phyloP scores from a whole-genome alignment of 106 monocot species.

The Dioscorea dumetorum region DNA sequence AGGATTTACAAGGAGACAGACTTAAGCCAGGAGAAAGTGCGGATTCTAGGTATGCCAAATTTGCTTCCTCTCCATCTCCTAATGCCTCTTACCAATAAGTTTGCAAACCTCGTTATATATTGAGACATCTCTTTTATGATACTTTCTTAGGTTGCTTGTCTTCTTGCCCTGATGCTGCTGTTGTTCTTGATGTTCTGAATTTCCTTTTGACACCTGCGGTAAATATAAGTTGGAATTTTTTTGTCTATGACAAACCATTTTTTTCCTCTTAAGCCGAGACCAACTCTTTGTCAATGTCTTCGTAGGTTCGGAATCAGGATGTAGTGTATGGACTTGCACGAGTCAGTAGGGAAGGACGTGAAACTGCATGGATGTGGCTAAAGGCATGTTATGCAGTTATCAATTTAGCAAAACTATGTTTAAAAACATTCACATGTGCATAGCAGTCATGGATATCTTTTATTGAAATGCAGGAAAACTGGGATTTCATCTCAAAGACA shows the following conservation, averaged over 20 bases:
- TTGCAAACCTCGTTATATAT: neutral
- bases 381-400: conserved; percentile 37
- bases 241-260: no score
- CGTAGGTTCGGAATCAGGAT: conserved; percentile 83
- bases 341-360: conserved; percentile 54
- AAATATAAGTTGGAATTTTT: neutral
- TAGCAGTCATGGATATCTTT: neutral
- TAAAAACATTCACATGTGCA: neutral
- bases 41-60: conserved; percentile 50
- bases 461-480: conserved; percentile 56
- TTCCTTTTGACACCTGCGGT: conserved; percentile 75
- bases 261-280: no score
- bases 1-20: conserved; percentile 67
- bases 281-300: neutral
- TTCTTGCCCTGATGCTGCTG: conserved; percentile 44
- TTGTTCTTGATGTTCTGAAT: conserved; percentile 66
- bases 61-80: neutral
- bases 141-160: conserved; percentile 48
- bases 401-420: neutral
- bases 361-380: conserved; percentile 84
- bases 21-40: conserved; percentile 67
- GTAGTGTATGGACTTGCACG: conserved; percentile 47
- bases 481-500: conserved; percentile 79
- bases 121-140: neutral
- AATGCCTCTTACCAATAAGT: neutral